These are phyloP conservation scores for Hylodesmum podocarpum DNA, from an alignment of 306 rosid genomes.

Conservation along the genomic window DNA sequence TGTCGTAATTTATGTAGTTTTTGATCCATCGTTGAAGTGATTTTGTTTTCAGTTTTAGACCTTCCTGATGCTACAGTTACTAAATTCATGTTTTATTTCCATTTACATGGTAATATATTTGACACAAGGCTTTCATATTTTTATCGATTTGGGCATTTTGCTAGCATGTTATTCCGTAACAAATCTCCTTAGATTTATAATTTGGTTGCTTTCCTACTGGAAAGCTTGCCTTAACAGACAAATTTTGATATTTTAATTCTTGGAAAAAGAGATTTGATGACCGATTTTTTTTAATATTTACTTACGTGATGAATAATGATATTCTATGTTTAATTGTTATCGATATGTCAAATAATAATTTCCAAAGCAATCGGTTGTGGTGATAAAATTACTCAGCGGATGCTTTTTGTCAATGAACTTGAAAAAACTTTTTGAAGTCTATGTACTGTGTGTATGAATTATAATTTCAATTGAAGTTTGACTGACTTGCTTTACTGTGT, in stretches of 20 bases:
- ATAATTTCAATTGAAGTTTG: too few relatives aligned
- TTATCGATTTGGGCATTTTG: background rate
- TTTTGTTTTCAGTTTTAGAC: slow-evolving; percentile 8
- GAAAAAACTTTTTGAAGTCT: too few relatives aligned
- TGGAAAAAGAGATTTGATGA: background rate
- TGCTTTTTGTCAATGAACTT: background rate
- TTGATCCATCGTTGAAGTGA: slow-evolving; percentile 5
- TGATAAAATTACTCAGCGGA: background rate
- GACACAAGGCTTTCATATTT: background rate
- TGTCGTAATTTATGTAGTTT: slow-evolving; percentile 12
- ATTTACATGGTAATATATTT: background rate
- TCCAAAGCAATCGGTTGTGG: background rate
- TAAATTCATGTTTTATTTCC: slow-evolving; percentile 11
- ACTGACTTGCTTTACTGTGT: background rate
- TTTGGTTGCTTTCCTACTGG: background rate
- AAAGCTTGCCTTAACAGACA: background rate
- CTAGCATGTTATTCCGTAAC: background rate
- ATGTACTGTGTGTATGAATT: too few relatives aligned
- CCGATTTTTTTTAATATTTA: background rate
- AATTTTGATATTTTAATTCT: background rate
- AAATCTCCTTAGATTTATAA: background rate
- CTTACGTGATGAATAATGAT: background rate
- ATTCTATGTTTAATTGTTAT: background rate
- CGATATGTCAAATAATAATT: background rate
- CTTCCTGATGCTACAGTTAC: background rate